Base-by-base conservation (phyloP, 1,139 yeast species). In the Pichia sp. region DNA sequence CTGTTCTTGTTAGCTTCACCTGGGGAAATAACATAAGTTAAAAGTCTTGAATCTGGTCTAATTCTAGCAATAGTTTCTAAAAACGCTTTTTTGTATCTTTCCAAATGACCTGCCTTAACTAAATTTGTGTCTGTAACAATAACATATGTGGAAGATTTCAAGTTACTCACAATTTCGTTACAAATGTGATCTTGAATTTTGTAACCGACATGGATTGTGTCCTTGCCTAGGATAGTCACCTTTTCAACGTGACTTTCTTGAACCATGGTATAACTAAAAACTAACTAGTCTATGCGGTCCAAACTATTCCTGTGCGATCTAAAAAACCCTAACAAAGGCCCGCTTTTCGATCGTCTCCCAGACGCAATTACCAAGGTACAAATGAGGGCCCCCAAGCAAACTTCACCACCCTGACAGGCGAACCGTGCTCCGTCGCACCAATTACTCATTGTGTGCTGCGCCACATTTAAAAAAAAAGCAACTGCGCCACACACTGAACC, bases 1-100 rank as follows among this genome's bases (percentile, higher is more conserved):
- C 98, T 74, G 49, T 77, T 82, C 67, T 93, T 93, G 62, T 85
- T 82, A 42, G 87, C 78, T 62, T 93, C 99, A 35, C 99, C 99
- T 0, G 98, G 98, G 6, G 94, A 70, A 18, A 93, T 86, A 13
- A 73, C 70, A 60, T 83, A 89, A 20, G 78, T 70, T 43, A 93
- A 67, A 31, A 93, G 64, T 50, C 97, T 74, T 3, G 89, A 72
- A 49, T 50, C 59, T 5, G 61, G 62, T 35, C 63, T 56, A 6
- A 40, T 47, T 38, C 46, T 45, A 1, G 48, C 44, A 35, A 63
- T 62, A 33, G 72, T 67, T 26, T 62, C 61, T 30, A 52, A 51
- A 57, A 73, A 74, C 21, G 55, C 56, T 14, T 53, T 45, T 30
- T 62, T 59, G 43, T 74, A 64, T 8, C 59, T 53, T 19, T 63